Base-by-base conservation (phyloP, 345 rosid genomes). In the Mangifera indica region DNA sequence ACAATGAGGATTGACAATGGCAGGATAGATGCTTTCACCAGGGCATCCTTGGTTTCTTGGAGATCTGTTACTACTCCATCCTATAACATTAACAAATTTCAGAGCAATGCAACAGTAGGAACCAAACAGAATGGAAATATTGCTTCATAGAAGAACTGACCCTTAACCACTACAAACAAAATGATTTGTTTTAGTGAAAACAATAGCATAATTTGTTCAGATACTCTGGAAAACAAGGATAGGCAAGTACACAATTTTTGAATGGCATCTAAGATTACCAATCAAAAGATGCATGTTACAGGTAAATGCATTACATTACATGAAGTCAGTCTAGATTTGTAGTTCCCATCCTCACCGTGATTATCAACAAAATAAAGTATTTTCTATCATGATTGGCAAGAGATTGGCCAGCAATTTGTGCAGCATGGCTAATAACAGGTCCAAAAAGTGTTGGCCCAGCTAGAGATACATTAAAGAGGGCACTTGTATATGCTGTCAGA, bases 401-500 rank as follows among this genome's bases (percentile, higher is more conserved):
- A 79, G 93, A 87, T 46, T 90, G 84, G 77, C 88, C 81, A 18
- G 96, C 98, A 57, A 88, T 85, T 63, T 61, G 63, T 20, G 97
- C 91, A 40, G 98, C 98, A 1, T 63, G 72, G 79, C 72, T 85
- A 62, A 93, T 88, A 76, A 93, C 95, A 20, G 88, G 97, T 55
- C 97, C 97, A 82, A 93, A 93, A 42, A 93, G 89, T 21, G 97
- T 93, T 46, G 98, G 98, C 57, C 98, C 97, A 2, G 98, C 98
- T 70, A 93, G 93, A 80, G 94, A 90, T 52, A 93, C 96, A 66
- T 93, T 93, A 63, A 70, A 85, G 75, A 93, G 97, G 29, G 96
- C 97, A 74, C 88, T 87, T 63, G 79, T 74, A 80, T 93, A 93
- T 64, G 98, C 85, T 80, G 61, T 82, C 92, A 90, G 81, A 77